Evolutionary conservation across 176 grass and related monocot species (phyloP).

Genomic region (Cocos nucifera): DNA sequence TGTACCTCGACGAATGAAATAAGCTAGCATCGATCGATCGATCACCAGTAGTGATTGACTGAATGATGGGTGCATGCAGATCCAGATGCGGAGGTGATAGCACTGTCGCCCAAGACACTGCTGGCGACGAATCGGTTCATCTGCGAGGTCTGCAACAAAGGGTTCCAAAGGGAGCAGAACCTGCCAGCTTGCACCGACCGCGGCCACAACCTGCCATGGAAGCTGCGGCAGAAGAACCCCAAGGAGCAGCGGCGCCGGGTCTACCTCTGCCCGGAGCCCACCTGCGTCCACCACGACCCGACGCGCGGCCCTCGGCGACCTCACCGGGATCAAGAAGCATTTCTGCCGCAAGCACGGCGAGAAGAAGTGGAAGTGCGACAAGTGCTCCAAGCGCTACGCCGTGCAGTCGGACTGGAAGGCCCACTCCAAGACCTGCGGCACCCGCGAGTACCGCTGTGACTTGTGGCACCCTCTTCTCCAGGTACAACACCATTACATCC

Average conservation of each 20-base stretch:
- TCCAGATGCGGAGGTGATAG: constrained; percentile 18
- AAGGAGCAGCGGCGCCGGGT: constrained; percentile 16
- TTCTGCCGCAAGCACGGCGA: constrained; percentile 22
- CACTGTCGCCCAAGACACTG: constrained; percentile 8
- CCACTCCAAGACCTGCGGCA: constrained; percentile 23
- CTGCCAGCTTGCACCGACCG: constrained; percentile 26
- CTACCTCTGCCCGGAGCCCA: constrained; percentile 15
- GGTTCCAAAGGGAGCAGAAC: constrained; percentile 27
- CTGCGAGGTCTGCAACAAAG: constrained; percentile 23
- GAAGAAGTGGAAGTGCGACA: constrained; percentile 26
- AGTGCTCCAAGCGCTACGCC: constrained; percentile 21
- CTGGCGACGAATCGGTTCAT: constrained; percentile 15
- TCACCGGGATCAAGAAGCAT: constrained; percentile 24
- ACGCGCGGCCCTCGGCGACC: constrained; percentile 21
- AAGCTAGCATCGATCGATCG: background rate
- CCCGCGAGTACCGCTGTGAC: constrained; percentile 23
- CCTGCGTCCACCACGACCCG: constrained; percentile 16
- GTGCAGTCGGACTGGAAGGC: constrained; percentile 29
- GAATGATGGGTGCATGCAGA: background rate
- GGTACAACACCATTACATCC: background rate
- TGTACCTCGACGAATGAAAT: background rate
- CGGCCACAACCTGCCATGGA: constrained; percentile 26
- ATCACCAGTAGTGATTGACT: background rate
- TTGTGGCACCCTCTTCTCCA: constrained; percentile 25
- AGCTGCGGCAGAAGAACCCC: constrained; percentile 25